A percentile compares a stretch with the other conserved stretches of the same genome.
Evolutionary conservation across 345 rosid species (phyloP).

Genomic region (Raphanus raphanistrum): DNA sequence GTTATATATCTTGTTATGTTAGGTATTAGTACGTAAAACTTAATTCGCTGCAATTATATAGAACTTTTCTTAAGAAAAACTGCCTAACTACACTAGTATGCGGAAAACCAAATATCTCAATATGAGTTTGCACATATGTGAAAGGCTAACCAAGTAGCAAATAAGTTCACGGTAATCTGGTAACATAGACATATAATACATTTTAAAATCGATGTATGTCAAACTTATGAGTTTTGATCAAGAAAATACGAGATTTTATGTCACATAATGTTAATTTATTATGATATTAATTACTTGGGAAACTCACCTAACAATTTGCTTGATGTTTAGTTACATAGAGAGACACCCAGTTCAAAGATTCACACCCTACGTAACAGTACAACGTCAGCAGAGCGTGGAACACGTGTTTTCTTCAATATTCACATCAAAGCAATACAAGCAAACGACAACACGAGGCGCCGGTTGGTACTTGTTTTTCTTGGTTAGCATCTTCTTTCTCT

Average conservation of each 20-base stretch:
- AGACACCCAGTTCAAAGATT: not conserved
- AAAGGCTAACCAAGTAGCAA: not conserved
- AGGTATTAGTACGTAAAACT: not conserved
- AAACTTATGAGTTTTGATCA: not conserved
- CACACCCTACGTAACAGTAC: too few relatives aligned
- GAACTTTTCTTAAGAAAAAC: not conserved
- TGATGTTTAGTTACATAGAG: not conserved
- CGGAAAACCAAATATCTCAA: not conserved
- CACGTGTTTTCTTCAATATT: not conserved
- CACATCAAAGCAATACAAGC: not conserved
- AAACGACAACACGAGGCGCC: not conserved
- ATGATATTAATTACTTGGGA: not conserved
- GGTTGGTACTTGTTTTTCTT: not conserved
- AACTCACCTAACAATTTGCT: not conserved
- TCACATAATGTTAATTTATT: not conserved
- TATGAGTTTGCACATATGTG: not conserved
- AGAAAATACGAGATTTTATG: not conserved
- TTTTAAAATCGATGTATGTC: not conserved
- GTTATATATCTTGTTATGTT: not conserved
- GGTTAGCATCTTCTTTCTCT: not conserved
- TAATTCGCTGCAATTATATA: not conserved
- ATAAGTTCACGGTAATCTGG: not conserved
- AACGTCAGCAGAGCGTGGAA: too few relatives aligned
- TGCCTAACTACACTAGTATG: not conserved
- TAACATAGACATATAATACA: too few relatives aligned